Base-by-base conservation (phyloP, 116 monocot species). In the Posidonia oceanica region DNA sequence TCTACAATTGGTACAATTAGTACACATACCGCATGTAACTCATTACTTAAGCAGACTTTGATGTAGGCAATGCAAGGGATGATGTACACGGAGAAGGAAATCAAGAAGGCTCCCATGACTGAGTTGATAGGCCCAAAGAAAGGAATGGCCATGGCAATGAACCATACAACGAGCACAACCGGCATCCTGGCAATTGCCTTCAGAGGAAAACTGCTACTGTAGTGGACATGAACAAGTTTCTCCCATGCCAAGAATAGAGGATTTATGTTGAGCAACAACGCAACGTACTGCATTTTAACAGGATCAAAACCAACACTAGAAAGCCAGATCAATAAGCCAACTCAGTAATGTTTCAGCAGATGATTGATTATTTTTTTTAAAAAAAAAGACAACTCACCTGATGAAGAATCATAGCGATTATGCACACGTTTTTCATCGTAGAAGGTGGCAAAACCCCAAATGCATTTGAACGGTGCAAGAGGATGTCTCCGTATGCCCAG, bases 201-300 rank as follows among this genome's bases (percentile, higher is more conserved):
- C 23, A 64, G 51, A 2, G 53, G 12, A 64, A 73, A 73, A 22
- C 51, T 23, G 16, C 73, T 63, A 23, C 63, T 64, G 37, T 73
- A 73, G 37, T 73, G 63, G 11, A 73, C 64, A 4, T 37, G 16
- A 11, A 64, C 62, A 17, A 73, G 63, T 23, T 73, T 73, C 38
- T 73, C 73, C 73, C 73, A 73, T n/a, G 52, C 73, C 52, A 73
- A 58, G 37, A 73, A 73, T 23, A 73, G n/a, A 14, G 73, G 73
- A 39, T 73, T 73, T 15, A 64, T 52, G 52, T 63, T 73, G 15
- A 73, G 53, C 22, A 73, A 48, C 52, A 73, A 63, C 11, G 64
- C 52, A 1, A 73, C 72, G 23, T 73, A 64, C 72, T 73, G 62
- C 63, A 22, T 0, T 39, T 2, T 62, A 14, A 58, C 58, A 58